These are phyloP conservation scores for Candida stauntonica DNA, from an alignment of 805 yeast species.

Conservation along the genomic window DNA sequence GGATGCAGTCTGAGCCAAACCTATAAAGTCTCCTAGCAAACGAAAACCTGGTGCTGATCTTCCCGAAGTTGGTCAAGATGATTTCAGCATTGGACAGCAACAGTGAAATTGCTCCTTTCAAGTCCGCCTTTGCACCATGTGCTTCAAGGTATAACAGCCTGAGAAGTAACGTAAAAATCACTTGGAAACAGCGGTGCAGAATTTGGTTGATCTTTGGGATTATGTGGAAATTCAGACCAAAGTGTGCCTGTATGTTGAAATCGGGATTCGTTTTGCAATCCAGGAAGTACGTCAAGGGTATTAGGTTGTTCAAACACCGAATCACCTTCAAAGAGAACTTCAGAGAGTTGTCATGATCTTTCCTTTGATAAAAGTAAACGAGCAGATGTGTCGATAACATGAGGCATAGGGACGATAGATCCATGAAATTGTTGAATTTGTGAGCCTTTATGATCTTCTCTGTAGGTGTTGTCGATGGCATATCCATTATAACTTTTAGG, in stretches of 20 bases:
- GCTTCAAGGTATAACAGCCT: conserved; percentile 10
- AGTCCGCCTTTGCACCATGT: conserved; percentile 1
- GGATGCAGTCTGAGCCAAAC: conserved; percentile 6
- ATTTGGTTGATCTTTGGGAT: conserved; percentile 15
- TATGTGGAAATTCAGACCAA: conserved; percentile 14
- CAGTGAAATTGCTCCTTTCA: conserved; percentile 1
- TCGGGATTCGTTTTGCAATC: conserved; percentile 7
- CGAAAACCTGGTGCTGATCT: conserved; percentile 3
- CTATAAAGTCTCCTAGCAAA: conserved; percentile 5
- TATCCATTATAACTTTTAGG: conserved; percentile 5
- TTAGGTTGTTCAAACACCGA: conserved; percentile 6
- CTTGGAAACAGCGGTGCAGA: conserved; percentile 14
- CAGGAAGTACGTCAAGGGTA: conserved; percentile 10
- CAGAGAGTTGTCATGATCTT: conserved; percentile 9
- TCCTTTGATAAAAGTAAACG: conserved; percentile 3
- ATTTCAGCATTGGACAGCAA: conserved; percentile 6
- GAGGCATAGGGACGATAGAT: conserved; percentile 3
- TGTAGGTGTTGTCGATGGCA: conserved; percentile 6
- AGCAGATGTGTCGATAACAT: conserved; percentile 4
- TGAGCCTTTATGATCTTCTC: conserved; percentile 3
- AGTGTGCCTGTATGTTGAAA: conserved; percentile 11
- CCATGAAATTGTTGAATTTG: conserved; percentile 11
- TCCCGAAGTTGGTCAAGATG: conserved; percentile 6
- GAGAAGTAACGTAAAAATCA: conserved; percentile 9
- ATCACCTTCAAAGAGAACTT: conserved; percentile 8